phyloP scores from a whole-genome alignment of 129 eudicot species.

The Flaveria sonorensis region DNA sequence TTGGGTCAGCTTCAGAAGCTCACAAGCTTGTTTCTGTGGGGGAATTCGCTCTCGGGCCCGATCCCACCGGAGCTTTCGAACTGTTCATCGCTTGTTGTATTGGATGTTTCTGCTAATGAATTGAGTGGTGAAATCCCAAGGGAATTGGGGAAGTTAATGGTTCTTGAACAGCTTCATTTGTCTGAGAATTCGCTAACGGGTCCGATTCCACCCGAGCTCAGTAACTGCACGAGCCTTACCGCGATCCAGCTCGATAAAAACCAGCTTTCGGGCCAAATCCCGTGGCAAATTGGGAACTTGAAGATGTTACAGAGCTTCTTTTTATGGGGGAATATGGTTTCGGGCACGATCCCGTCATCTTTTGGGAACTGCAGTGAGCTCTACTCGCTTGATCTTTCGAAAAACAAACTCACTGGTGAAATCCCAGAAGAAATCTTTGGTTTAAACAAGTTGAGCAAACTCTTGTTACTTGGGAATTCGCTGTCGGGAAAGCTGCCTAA shows the following conservation, averaged over 20 bases:
- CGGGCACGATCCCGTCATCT: conserved; percentile 73
- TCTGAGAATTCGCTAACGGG: conserved; percentile 83
- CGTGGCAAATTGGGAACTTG: conserved; percentile 67
- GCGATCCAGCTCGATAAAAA: conserved; percentile 93
- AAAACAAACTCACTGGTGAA: conserved; percentile 74
- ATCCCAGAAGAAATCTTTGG: conserved; percentile 83
- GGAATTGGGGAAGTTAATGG: conserved; percentile 69
- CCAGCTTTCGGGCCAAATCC: conserved; percentile 76
- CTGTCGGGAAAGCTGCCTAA: conserved; percentile 63
- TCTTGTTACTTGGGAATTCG: conserved; percentile 75
- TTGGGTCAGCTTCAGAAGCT: conserved; percentile 78
- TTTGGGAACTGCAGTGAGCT: conserved; percentile 85
- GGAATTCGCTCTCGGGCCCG: conserved; percentile 66
- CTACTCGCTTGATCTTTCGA: conserved; percentile 80
- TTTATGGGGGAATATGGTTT: conserved; percentile 89
- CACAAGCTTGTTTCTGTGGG: conserved; percentile 89
- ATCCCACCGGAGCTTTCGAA: conserved; percentile 78
- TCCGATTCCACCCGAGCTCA: conserved; percentile 60
- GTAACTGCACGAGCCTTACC: conserved; percentile 82
- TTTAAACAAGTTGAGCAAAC: conserved; percentile 77
- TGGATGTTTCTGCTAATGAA: conserved; percentile 82
- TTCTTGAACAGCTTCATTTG: conserved; percentile 87
- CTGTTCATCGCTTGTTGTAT: conserved; percentile 73
- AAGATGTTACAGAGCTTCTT: conserved; percentile 82
- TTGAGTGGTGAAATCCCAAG: conserved; percentile 77